Base-by-base conservation (phyloP, 306 rosid species). In the Sicyos baderoa region DNA sequence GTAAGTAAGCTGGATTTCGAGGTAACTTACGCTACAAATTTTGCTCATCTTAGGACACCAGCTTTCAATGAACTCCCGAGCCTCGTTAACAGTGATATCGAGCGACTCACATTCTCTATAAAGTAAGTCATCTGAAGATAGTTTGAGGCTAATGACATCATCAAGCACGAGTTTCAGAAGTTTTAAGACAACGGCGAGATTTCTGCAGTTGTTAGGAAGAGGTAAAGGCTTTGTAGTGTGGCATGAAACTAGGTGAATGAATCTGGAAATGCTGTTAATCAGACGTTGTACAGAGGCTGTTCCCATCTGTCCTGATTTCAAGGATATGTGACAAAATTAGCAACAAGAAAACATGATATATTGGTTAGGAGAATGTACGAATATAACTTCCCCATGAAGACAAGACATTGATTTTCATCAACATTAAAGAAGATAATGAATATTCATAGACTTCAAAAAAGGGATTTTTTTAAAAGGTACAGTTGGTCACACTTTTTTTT, bases 191-290 rank as follows among this genome's bases (percentile, higher is more conserved):
- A 81, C 86, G 72, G 74, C 83, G 79, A 88, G 74, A 75, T 77
- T 77, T 81, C 56, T 81, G 76, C 74, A 88, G 64, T 79, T 83
- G 81, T 83, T 88, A 82, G 85, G 88, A 77, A 93, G 76, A 64
- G 91, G 89, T 76, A 77, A 18, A 67, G 74, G 80, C 71, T 83
- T 93, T 47, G 77, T 58, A 60, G 77, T 68, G 48, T 85, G 96
- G 86, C 95, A 85, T 59, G 96, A 89, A 77, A 88, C 91, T 58
- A 89, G 86, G 79, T 76, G 97, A 82, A 89, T 78, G 76, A 93
- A 88, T 65, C 98, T 85, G 74, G 97, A 83, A 72, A 86, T 89
- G 81, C 94, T 88, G 86, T 93, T 93, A 77, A 85, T 75, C 17
- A 86, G 86, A 84, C 94, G 86, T 88, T 86, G 83, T 18, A 78